phyloP scores from a whole-genome alignment of 805 yeast genomes.

The Starmera quercuum region DNA sequence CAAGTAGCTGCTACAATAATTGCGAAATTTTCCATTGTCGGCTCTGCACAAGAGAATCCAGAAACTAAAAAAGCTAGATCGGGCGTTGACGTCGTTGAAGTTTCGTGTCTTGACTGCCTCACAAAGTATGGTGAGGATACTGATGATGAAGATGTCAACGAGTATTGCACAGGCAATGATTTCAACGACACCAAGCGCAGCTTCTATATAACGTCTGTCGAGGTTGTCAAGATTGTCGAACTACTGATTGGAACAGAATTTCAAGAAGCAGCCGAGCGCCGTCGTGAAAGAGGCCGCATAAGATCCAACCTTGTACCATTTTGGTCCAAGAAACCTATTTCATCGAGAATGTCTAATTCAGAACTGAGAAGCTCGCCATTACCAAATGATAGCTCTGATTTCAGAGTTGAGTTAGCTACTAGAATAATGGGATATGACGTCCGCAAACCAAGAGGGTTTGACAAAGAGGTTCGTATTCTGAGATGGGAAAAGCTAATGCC shows the following conservation, averaged over 20 bases:
- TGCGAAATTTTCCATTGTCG: conserved; percentile 44
- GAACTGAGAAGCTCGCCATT: conserved; percentile 10
- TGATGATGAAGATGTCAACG: conserved; percentile 20
- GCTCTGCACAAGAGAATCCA: conserved; percentile 42
- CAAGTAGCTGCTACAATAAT: conserved; percentile 40
- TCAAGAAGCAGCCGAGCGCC: conserved; percentile 40
- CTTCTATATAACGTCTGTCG: conserved; percentile 56
- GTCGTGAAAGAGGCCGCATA: conserved; percentile 60
- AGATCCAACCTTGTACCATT: conserved; percentile 60
- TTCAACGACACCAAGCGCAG: conserved; percentile 17
- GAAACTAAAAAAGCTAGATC: conserved; percentile 27
- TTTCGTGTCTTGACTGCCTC: conserved; percentile 48
- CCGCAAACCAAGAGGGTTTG: conserved; percentile 62
- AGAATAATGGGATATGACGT: conserved; percentile 57
- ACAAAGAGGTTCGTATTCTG: conserved; percentile 57
- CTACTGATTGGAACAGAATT: conserved; percentile 44
- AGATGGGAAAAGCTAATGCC: conserved; percentile 54
- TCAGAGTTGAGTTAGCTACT: conserved; percentile 48
- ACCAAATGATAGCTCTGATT: conserved; percentile 22
- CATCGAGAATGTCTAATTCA: conserved; percentile 25
- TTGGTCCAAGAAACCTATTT: conserved; percentile 55
- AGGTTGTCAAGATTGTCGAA: conserved; percentile 59
- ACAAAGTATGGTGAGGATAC: conserved; percentile 23
- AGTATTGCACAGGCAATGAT: conserved; percentile 9
- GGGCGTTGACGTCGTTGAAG: conserved; percentile 47